A percentile compares a stretch with the other conserved stretches of the same genome.
phyloP scores from a whole-genome alignment of 2,329 filamentous ascomycete species.

The Zymoseptoria ardabiliae region DNA sequence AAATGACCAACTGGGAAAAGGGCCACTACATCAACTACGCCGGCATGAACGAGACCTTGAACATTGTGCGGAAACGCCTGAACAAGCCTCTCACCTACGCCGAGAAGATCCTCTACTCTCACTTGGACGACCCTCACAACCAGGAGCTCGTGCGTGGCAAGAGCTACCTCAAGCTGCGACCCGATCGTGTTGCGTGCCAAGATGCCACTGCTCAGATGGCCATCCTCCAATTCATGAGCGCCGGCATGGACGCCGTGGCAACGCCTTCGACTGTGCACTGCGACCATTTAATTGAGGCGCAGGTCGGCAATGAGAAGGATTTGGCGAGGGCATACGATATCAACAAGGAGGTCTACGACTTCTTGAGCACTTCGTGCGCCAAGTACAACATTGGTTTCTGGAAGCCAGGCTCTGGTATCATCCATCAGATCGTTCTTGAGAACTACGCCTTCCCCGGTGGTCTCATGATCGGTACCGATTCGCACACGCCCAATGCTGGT shows the following conservation, averaged over 20 bases:
- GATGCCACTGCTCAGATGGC: constrained; percentile 99
- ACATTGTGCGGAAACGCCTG: constrained; percentile 78
- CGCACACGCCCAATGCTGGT: constrained; percentile 94
- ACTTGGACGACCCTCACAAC: constrained; percentile 91
- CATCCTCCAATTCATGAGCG: constrained; percentile 99
- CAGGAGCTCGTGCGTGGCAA: constrained; percentile 94
- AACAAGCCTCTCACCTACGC: constrained; percentile 91
- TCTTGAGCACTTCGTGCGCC: constrained; percentile 84
- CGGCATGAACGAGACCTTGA: constrained; percentile 98
- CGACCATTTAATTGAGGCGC: constrained; percentile 98
- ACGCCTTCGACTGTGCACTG: constrained; percentile 96
- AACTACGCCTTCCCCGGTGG: constrained; percentile 99
- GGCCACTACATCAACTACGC: constrained; percentile 97
- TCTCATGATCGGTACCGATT: constrained; percentile 95
- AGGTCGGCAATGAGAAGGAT: constrained; percentile 90
- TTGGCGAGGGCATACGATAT: constrained; percentile 80
- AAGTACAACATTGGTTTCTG: constrained; percentile 99
- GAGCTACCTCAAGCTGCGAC: constrained; percentile 93
- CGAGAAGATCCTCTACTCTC: constrained; percentile 99
- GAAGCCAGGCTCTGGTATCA: constrained; percentile 97
- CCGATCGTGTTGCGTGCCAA: constrained; percentile 97
- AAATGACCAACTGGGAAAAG: constrained; percentile 95
- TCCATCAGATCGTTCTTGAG: constrained; percentile 96
- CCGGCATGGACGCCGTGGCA: constrained; percentile 89
- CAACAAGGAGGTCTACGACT: constrained; percentile 95